These are phyloP conservation scores for Umbelopsis sp. DNA, from an alignment of 192 early-diverging fungal species.

Conservation along the genomic window DNA sequence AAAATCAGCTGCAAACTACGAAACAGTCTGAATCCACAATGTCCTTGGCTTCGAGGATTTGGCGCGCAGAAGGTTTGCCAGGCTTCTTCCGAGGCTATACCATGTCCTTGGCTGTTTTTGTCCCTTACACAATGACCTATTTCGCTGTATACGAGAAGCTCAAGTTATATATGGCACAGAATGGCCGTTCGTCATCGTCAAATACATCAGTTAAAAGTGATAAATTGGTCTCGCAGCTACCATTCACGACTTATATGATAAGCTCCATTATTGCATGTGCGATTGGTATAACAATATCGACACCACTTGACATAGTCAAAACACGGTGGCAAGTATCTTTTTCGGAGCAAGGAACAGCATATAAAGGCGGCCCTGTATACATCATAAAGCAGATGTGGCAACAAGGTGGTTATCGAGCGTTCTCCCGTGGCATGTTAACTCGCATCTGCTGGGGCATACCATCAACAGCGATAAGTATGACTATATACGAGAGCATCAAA, in stretches of 20 bases:
- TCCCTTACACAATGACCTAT: slow-evolving; percentile 74
- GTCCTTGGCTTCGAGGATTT: slow-evolving; percentile 53
- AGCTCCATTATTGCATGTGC: slow-evolving; percentile 64
- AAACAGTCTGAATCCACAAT: slow-evolving; percentile 22
- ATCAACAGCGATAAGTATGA: slow-evolving; percentile 71
- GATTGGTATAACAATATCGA: slow-evolving; percentile 63
- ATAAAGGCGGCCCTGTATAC: slow-evolving; percentile 34
- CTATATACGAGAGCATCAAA: slow-evolving; percentile 74
- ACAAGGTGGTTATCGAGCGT: slow-evolving; percentile 61
- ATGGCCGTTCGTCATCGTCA: no score
- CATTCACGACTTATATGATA: slow-evolving; percentile 58
- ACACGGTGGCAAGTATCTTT: slow-evolving; percentile 74
- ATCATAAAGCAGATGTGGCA: slow-evolving; percentile 52
- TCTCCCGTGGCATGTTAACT: slow-evolving; percentile 69
- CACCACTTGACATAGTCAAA: slow-evolving; percentile 78
- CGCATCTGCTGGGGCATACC: slow-evolving; percentile 72
- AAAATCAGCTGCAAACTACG: slow-evolving; percentile 68
- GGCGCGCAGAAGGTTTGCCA: slow-evolving; percentile 53
- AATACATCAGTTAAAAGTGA: not conserved
- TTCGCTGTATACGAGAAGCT: slow-evolving; percentile 71
- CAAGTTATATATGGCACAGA: slow-evolving; percentile 30
- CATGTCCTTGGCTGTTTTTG: slow-evolving; percentile 72
- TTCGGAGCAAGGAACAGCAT: slow-evolving; percentile 28
- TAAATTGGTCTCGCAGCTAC: slow-evolving; percentile 33
- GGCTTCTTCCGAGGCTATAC: slow-evolving; percentile 80